Conservation (phyloP, 495 filamentous ascomycete species). For the Podospora australis region DNA sequence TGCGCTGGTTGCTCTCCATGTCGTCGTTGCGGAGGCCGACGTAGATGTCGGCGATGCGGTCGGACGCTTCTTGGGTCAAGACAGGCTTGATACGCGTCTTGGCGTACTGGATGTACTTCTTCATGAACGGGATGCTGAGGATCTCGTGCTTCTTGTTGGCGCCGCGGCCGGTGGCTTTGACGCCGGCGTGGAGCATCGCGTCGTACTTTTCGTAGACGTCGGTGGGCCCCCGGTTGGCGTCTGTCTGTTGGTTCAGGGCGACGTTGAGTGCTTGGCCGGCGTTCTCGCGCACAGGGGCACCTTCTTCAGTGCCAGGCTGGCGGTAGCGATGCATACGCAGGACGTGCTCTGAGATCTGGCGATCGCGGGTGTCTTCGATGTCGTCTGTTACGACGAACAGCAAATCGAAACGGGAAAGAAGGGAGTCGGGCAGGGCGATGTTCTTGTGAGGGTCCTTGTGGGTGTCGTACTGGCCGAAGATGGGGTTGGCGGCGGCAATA, state of each 20-base stretch:
- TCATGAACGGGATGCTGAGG: constrained; percentile 97
- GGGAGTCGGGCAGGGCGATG: constrained; percentile 94
- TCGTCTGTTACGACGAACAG: constrained; percentile 98
- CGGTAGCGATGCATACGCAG: constrained; percentile 96
- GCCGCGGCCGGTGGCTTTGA: constrained; percentile 68
- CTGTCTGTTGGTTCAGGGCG: constrained; percentile 71
- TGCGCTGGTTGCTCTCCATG: constrained; percentile 85
- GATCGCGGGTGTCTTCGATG: constrained; percentile 86
- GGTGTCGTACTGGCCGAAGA: constrained; percentile 96
- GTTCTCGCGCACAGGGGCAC: constrained; percentile 89
- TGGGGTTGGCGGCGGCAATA: constrained; percentile 93
- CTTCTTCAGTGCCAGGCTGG: constrained; percentile 89
- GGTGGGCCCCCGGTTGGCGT: constrained; percentile 61
- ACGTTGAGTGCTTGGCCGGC: constrained; percentile 80
- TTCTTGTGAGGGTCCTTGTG: constrained; percentile 99
- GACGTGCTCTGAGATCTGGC: constrained; percentile 92
- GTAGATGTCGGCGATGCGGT: constrained; percentile 90
- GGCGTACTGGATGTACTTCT: constrained; percentile 99
- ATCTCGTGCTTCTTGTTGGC: constrained; percentile 74
- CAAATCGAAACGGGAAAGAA: constrained; percentile 97
- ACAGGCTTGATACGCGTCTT: constrained; percentile 87
- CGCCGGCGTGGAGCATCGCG: constrained; percentile 88
- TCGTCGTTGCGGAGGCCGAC: constrained; percentile 93
- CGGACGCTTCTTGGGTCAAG: constrained; percentile 85
- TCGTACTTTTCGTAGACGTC: constrained; percentile 97